These are phyloP conservation scores for Sclerotinia sclerotiorum DNA, from an alignment of 2,329 filamentous ascomycete genomes.

Conservation along the genomic window DNA sequence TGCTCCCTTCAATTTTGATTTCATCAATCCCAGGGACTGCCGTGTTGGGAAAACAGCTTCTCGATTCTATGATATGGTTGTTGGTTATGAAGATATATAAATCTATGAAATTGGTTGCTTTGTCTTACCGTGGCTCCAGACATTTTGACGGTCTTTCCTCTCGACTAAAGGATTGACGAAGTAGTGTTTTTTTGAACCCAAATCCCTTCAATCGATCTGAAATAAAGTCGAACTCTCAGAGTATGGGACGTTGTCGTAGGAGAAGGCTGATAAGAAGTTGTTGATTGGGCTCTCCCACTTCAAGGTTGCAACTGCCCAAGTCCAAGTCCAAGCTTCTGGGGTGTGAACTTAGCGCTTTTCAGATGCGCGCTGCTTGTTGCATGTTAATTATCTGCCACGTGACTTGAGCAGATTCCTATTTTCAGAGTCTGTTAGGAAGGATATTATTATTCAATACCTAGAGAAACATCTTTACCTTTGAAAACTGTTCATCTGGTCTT, in stretches of 20 bases:
- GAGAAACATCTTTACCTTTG: neutral
- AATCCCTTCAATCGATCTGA: neutral
- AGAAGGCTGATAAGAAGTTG: slow-evolving; percentile 22
- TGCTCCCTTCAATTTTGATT: slow-evolving; percentile 92
- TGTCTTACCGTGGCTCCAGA: slow-evolving; percentile 52
- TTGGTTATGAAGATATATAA: slow-evolving; percentile 25
- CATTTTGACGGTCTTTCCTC: slow-evolving; percentile 43
- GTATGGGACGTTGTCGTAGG: neutral
- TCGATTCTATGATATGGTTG: slow-evolving; percentile 63
- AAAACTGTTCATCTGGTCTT: no score
- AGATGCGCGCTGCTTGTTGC: neutral
- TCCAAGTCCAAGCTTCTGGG: slow-evolving; percentile 9
- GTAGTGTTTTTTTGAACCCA: neutral
- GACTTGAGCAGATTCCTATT: slow-evolving; percentile 5
- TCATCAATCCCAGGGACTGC: slow-evolving; percentile 96
- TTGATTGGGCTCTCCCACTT: slow-evolving; percentile 25
- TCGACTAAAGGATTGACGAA: neutral
- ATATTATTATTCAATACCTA: neutral
- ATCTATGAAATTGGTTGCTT: slow-evolving; percentile 23
- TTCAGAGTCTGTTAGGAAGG: neutral
- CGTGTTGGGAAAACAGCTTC: slow-evolving; percentile 97
- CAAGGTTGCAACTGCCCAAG: slow-evolving; percentile 21
- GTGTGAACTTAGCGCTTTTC: slow-evolving; percentile 19
- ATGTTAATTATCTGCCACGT: slow-evolving; percentile 10
- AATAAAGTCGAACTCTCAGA: neutral